Base-by-base conservation (phyloP, 1,284 basidiomycete genomes). In the Leccinum idahoense region DNA sequence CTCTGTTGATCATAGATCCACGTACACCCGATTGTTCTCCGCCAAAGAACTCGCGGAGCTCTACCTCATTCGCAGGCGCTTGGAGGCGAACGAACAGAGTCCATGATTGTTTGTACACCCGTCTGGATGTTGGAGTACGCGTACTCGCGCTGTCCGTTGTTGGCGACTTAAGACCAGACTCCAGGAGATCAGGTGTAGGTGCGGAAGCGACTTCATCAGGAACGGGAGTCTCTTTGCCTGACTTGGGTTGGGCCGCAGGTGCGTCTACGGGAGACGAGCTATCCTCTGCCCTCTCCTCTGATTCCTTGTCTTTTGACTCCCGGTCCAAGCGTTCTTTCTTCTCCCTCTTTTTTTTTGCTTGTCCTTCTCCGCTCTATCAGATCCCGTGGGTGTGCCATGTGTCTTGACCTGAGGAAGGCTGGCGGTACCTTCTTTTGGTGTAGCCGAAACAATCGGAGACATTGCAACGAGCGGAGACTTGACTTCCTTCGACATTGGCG, bases 51-150 rank as follows among this genome's bases (percentile, higher is more conserved):
- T 87, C 85, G 66, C 84, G 82, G 20, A 96, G 73, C 62, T 93
- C 90, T 0, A 78, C 72, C 66, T 96, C 93, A 11, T 77, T 82
- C 3, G 85, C 82, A 7, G 83, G 74, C 5, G 79, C 72, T 4
- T 82, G 79, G 73, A 92, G 80, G 66, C 89, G 86, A 81, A 94
- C 84, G 76, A 92, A 95, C 61, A 96, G 82, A 4, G 93, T 94
- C 85, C 88, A 92, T 8, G 91, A 90, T 76, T 92, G 87, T 56
- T 89, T 80, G n/a, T 83, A 77, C 3, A 84, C 81, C 66, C 84
- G 80, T 61, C 80, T 80, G 58, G 83, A 80, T 66, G 85, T 88
- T 26, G 90, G 88, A 46, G 88, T 89, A 60, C 88, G 81, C 37
- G 79, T 77, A 7, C 90, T 89, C 1, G 84, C 78, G 59, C 79